Conservation (phyloP, 805 yeast species). For the Myxozyma neglecta region DNA sequence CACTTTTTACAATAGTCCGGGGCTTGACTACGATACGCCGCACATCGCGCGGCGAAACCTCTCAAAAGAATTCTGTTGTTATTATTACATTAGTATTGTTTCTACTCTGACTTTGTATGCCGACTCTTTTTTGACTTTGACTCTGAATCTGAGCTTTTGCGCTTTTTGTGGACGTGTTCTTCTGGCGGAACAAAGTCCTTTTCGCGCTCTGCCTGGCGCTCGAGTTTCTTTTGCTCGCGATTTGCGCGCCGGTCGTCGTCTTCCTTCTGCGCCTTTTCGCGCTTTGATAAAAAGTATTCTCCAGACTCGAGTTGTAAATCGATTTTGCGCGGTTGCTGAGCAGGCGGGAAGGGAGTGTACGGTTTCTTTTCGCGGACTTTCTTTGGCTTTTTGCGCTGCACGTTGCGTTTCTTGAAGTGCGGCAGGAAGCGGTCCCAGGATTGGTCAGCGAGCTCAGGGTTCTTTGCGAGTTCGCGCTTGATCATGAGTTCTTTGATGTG, state of each 20-base stretch:
- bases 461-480: slow-evolving; percentile 89
- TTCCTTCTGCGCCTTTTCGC: slow-evolving; percentile 71
- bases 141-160: not conserved
- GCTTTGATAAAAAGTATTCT: slow-evolving; percentile 90
- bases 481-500: slow-evolving; percentile 97
- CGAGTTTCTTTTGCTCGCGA: slow-evolving; percentile 67
- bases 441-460: slow-evolving; percentile 92
- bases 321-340: slow-evolving; percentile 93
- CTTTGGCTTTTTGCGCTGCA: slow-evolving; percentile 86
- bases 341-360: slow-evolving; percentile 99
- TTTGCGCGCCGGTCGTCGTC: slow-evolving; percentile 75
- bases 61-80: not conserved
- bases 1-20: too few relatives aligned
- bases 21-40: not conserved
- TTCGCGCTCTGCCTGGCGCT: slow-evolving; percentile 66
- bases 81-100: too few relatives aligned
- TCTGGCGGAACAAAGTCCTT: slow-evolving; percentile 85
- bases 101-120: slow-evolving; percentile 7
- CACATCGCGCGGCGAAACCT: not conserved
- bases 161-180: slow-evolving; percentile 42
- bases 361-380: slow-evolving; percentile 67
- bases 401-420: slow-evolving; percentile 92
- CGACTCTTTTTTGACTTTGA: slow-evolving; percentile 6
- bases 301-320: slow-evolving; percentile 97
- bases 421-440: slow-evolving; percentile 97